These are phyloP conservation scores for Coemansia sp. DNA, from an alignment of 192 early-diverging fungal genomes.

Conservation along the genomic window DNA sequence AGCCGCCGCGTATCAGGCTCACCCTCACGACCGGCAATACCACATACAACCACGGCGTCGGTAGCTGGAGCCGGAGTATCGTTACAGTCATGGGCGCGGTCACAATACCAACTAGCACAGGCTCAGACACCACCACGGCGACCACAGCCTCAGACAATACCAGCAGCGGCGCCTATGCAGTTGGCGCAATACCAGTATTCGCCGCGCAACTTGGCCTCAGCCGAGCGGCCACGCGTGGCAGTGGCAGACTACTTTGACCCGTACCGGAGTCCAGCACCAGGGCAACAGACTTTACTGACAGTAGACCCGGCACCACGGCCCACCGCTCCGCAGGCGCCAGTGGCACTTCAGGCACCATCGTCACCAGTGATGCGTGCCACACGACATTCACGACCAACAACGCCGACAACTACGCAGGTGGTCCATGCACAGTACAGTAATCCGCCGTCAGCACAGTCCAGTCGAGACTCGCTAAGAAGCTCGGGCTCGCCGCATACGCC, in stretches of 20 bases:
- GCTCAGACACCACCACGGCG: constrained; percentile 13
- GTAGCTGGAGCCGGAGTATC: constrained; percentile 24
- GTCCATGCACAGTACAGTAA: constrained; percentile 12
- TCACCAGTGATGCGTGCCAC: constrained; percentile 54
- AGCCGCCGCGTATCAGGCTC: constrained; percentile 45
- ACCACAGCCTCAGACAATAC: constrained; percentile 6
- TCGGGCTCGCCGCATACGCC: background rate
- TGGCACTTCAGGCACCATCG: constrained; percentile 20
- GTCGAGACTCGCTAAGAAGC: constrained; percentile 26
- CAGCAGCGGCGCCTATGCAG: constrained; percentile 16
- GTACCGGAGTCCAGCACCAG: constrained; percentile 30
- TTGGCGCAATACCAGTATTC: constrained; percentile 46
- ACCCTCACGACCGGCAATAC: constrained; percentile 33
- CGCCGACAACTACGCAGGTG: constrained; percentile 25
- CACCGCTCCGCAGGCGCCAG: constrained; percentile 5
- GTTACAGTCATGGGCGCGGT: constrained; percentile 52
- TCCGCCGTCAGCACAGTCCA: constrained; percentile 21
- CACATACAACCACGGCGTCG: constrained; percentile 10
- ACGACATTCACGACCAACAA: constrained; percentile 49
- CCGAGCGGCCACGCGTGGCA: constrained; percentile 28
- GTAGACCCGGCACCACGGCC: constrained; percentile 5
- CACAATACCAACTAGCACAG: constrained; percentile 40
- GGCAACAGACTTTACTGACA: constrained; percentile 25
- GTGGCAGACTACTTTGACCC: constrained; percentile 55
- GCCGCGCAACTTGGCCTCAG: constrained; percentile 8